These are phyloP conservation scores for Candolleomyces eurysporus DNA, from an alignment of 768 basidiomycete genomes.

Conservation along the genomic window DNA sequence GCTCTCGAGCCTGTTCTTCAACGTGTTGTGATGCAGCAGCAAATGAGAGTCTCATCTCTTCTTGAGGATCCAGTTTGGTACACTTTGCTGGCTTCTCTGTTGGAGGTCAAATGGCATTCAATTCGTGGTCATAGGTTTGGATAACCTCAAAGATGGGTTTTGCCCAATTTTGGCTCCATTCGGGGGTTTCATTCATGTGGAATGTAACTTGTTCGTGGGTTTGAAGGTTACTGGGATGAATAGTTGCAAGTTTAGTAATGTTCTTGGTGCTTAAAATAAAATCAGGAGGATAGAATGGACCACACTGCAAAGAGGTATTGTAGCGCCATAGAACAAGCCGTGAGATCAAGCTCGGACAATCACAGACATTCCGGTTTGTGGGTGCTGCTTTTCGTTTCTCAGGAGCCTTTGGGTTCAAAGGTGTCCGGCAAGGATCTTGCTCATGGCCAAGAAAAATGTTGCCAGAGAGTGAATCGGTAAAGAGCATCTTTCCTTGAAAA, in stretches of 20 bases:
- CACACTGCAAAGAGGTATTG: background rate
- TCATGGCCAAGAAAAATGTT: background rate
- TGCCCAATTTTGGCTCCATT: background rate
- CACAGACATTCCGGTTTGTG: background rate
- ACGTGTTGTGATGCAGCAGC: too few species aligned
- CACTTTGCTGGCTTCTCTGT: background rate
- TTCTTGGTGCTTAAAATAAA: background rate
- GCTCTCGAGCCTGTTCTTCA: too few species aligned
- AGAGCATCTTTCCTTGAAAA: background rate
- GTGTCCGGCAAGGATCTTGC: background rate
- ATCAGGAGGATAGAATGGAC: background rate
- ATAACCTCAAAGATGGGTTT: background rate
- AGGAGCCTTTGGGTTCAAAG: background rate
- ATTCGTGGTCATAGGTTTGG: background rate
- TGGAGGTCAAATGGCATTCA: background rate
- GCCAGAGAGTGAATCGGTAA: background rate
- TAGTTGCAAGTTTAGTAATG: background rate
- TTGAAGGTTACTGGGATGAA: background rate
- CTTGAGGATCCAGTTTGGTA: background rate
- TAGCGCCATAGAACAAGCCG: background rate
- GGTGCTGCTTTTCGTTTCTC: background rate
- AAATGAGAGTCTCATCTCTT: too few species aligned
- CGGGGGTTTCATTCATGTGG: background rate
- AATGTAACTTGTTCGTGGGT: background rate
- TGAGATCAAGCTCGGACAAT: background rate